Conservation (phyloP, 2,329 filamentous ascomycete genomes). For the Exophiala calicioides region DNA sequence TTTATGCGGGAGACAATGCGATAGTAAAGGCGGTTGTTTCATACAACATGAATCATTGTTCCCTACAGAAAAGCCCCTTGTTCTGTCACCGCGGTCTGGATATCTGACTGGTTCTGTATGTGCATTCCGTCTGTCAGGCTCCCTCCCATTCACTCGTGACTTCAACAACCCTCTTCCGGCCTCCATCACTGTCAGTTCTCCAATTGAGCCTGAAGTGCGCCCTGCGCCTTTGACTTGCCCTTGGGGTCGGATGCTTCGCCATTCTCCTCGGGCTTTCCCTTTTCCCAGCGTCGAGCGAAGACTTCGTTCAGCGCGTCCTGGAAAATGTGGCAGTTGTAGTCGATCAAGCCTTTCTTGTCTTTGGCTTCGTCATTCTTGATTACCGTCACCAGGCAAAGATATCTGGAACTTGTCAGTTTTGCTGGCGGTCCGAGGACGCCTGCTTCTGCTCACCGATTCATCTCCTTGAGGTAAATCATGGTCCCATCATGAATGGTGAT, state of each 20-base stretch:
- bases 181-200: conserved; percentile 9
- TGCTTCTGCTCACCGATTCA: conserved; percentile 59
- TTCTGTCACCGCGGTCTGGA: too few species aligned
- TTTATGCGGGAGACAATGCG: too few species aligned
- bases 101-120: too few species aligned
- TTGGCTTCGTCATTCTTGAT: conserved; percentile 66
- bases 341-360: conserved; percentile 64
- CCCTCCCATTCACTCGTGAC: too few species aligned
- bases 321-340: conserved; percentile 66
- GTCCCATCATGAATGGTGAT: conserved; percentile 63
- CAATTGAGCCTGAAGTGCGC: conserved; percentile 2
- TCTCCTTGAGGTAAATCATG: conserved; percentile 66
- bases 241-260: conserved; percentile 15
- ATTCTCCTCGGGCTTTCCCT: conserved; percentile 33
- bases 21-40: too few species aligned
- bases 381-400: conserved; percentile 64
- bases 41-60: too few species aligned
- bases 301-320: conserved; percentile 64
- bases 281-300: conserved; percentile 55
- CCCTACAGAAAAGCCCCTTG: too few species aligned
- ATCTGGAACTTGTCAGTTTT: conserved; percentile 44
- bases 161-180: too few species aligned
- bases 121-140: neutral
- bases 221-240: conserved; percentile 4
- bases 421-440: neutral